Evolutionary conservation across 169 alveolate species (phyloP).

Genomic region (Eimeria praecox): DNA sequence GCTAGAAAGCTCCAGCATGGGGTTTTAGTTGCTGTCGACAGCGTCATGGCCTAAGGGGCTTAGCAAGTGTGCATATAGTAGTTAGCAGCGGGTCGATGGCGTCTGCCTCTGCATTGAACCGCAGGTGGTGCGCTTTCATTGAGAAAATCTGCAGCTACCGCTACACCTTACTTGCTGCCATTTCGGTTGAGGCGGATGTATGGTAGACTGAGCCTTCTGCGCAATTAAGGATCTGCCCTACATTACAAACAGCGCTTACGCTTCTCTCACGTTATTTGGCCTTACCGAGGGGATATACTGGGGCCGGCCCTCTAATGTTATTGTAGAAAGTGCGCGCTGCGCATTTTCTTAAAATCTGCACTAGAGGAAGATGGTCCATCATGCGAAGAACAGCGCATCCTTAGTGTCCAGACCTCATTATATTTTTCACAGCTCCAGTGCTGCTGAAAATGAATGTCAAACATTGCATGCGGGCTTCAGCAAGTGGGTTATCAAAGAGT

Average conservation of each 20-base stretch:
- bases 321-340: slow-evolving; percentile 4
- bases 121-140: neutral
- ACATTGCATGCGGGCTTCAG: neutral
- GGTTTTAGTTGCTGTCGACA: neutral
- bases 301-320: neutral
- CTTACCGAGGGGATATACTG: neutral
- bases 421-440: neutral
- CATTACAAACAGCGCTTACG: neutral
- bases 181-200: neutral
- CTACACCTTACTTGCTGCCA: neutral
- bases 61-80: neutral
- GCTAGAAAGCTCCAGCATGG: neutral
- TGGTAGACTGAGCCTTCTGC: neutral
- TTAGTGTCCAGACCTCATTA: neutral
- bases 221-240: neutral
- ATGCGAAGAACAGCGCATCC: neutral
- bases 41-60: neutral
- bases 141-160: neutral
- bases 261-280: neutral
- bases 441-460: neutral
- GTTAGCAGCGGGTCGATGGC: neutral
- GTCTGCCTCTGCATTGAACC: neutral
- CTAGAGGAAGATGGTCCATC: neutral
- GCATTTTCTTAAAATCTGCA: neutral
- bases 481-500: neutral